phyloP scores from a whole-genome alignment of 805 yeast species.

The Metschnikowia bowlesiae region DNA sequence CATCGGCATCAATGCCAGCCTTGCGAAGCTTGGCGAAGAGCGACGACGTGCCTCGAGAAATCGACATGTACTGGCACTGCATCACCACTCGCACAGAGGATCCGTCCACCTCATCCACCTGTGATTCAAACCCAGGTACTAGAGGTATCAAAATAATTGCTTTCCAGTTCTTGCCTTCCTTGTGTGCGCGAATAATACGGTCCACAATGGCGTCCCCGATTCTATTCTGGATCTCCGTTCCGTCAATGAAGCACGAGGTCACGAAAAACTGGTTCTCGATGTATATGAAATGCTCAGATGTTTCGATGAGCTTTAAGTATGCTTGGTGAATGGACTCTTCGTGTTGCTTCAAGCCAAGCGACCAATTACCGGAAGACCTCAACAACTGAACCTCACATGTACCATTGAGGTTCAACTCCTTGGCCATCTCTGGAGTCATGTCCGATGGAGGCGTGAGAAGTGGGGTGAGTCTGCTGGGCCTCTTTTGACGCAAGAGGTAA shows the following conservation, averaged over 20 bases:
- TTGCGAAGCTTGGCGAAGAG: slow-evolving; percentile 77
- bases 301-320: slow-evolving; percentile 82
- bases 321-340: slow-evolving; percentile 93
- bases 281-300: slow-evolving; percentile 88
- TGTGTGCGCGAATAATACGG: slow-evolving; percentile 83
- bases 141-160: slow-evolving; percentile 90
- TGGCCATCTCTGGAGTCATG: slow-evolving; percentile 66
- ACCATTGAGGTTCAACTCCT: slow-evolving; percentile 60
- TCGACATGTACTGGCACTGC: slow-evolving; percentile 94
- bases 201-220: slow-evolving; percentile 98
- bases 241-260: slow-evolving; percentile 83
- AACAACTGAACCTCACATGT: slow-evolving; percentile 89
- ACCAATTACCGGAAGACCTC: slow-evolving; percentile 91
- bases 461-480: slow-evolving; percentile 94
- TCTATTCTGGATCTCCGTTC: slow-evolving; percentile 76
- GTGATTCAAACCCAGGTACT: slow-evolving; percentile 96
- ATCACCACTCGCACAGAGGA: slow-evolving; percentile 92
- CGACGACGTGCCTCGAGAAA: slow-evolving; percentile 83
- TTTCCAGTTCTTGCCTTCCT: slow-evolving; percentile 74
- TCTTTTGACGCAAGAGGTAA: slow-evolving; percentile 82
- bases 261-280: slow-evolving; percentile 95
- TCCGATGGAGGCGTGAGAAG: slow-evolving; percentile 90
- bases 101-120: slow-evolving; percentile 90
- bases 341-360: slow-evolving; percentile 76
- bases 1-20: slow-evolving; percentile 81